These are phyloP conservation scores for Erysiphe pulchra DNA, from an alignment of 2,329 filamentous ascomycete species.

Conservation along the genomic window DNA sequence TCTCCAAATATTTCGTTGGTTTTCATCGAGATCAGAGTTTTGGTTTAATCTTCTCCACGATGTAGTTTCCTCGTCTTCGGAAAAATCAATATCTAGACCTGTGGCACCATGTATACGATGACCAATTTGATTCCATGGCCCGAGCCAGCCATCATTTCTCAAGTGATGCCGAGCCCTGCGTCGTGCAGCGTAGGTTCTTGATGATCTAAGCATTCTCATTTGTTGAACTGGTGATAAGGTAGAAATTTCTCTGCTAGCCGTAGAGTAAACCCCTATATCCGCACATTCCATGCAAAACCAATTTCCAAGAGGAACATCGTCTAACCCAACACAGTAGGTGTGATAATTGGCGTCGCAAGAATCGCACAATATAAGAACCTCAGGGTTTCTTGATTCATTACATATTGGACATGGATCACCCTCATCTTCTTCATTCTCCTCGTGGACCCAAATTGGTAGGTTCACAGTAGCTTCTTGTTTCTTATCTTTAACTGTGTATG, in stretches of 20 bases:
- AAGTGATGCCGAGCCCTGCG: slow-evolving; percentile 29
- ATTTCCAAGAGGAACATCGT: slow-evolving; percentile 44
- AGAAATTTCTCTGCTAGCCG: slow-evolving; percentile 10
- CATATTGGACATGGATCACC: slow-evolving; percentile 63
- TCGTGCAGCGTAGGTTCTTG: slow-evolving; percentile 31
- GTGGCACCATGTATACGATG: slow-evolving; percentile 38
- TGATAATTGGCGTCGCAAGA: slow-evolving; percentile 77
- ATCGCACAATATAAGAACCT: slow-evolving; percentile 72
- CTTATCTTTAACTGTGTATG: slow-evolving; percentile 49
- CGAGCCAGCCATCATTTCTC: slow-evolving; percentile 70
- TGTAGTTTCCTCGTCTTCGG: slow-evolving; percentile 40
- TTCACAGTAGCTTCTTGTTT: slow-evolving; percentile 81
- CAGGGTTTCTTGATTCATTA: slow-evolving; percentile 54
- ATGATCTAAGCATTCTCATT: slow-evolving; percentile 9
- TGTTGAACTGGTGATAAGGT: background rate
- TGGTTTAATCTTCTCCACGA: slow-evolving; percentile 27
- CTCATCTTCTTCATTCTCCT: slow-evolving; percentile 45
- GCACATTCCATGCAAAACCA: slow-evolving; percentile 84
- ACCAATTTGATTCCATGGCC: slow-evolving; percentile 47
- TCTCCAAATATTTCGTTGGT: slow-evolving; percentile 49
- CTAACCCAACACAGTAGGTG: slow-evolving; percentile 70
- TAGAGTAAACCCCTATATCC: slow-evolving; percentile 18
- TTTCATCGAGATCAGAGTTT: slow-evolving; percentile 23
- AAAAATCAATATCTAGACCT: slow-evolving; percentile 60
- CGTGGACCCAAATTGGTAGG: slow-evolving; percentile 44